Conservation (phyloP, 1,284 basidiomycete genomes). For the Austroboletus novae-zelandiae region DNA sequence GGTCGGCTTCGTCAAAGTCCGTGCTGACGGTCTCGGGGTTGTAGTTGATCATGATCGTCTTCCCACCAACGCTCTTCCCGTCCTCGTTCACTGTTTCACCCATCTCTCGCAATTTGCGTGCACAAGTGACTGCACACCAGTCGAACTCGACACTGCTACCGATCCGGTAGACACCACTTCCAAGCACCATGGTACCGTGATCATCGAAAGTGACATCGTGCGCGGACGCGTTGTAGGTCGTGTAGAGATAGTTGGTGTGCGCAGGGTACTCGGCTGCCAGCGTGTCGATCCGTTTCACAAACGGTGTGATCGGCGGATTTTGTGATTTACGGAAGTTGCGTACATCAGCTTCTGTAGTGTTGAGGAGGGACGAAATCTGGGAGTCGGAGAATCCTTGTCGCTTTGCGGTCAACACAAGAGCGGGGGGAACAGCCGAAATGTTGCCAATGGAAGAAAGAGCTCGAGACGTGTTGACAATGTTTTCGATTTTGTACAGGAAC, state of each 20-base stretch:
- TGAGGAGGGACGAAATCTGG: slow-evolving; percentile 83
- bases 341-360: slow-evolving; percentile 72
- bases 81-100: slow-evolving; percentile 56
- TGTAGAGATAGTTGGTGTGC: slow-evolving; percentile 99
- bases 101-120: slow-evolving; percentile 86
- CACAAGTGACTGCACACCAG: slow-evolving; percentile 99
- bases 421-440: slow-evolving; percentile 60
- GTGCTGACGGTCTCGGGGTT: slow-evolving; percentile 99
- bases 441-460: slow-evolving; percentile 68
- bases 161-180: slow-evolving; percentile 97
- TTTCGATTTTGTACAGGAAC: slow-evolving; percentile 99
- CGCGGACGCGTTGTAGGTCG: slow-evolving; percentile 96
- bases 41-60: slow-evolving; percentile 99
- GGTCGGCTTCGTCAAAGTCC: slow-evolving; percentile 98
- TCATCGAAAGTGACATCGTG: slow-evolving; percentile 98
- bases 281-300: slow-evolving; percentile 99
- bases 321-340: slow-evolving; percentile 85
- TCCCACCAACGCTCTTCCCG: slow-evolving; percentile 21
- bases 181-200: slow-evolving; percentile 98
- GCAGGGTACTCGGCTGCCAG: slow-evolving; percentile 99
- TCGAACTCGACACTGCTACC: slow-evolving; percentile 99
- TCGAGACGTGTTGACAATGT: slow-evolving; percentile 87
- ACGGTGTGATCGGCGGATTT: slow-evolving; percentile 77
- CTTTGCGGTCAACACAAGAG: slow-evolving; percentile 83
- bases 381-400: slow-evolving; percentile 92